These are phyloP conservation scores for Tylopilus felleus DNA, from an alignment of 768 basidiomycete species.

Conservation along the genomic window DNA sequence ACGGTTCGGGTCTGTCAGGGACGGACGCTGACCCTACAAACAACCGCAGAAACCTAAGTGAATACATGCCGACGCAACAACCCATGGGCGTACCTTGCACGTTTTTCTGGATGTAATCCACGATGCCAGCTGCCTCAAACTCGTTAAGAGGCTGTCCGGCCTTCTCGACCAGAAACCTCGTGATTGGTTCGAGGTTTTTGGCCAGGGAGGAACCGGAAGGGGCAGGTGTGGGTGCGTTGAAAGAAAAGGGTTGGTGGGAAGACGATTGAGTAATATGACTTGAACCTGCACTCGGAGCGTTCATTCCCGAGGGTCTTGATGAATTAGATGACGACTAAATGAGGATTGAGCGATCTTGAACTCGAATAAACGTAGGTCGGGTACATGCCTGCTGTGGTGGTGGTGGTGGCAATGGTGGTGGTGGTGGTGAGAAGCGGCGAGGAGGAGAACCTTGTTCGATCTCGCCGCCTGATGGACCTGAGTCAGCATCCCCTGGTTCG, in stretches of 20 bases:
- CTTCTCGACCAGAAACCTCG: conserved; percentile 46
- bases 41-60: conserved; percentile 6
- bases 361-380: conserved; percentile 12
- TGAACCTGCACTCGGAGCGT: conserved; percentile 13
- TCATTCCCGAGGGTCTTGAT: conserved; percentile 14
- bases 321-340: conserved; percentile 24
- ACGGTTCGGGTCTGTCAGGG: conserved; percentile 48
- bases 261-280: conserved; percentile 12
- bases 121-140: conserved; percentile 53
- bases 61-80: conserved; percentile 12
- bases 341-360: conserved; percentile 22
- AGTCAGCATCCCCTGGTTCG: conserved; percentile 24
- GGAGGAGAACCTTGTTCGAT: conserved; percentile 27
- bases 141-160: conserved; percentile 46
- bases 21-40: conserved; percentile 22
- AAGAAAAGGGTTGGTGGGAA: conserved; percentile 16
- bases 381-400: conserved; percentile 29
- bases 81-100: conserved; percentile 39
- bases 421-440: conserved; percentile 24
- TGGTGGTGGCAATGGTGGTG: conserved; percentile 20
- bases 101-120: conserved; percentile 52
- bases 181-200: conserved; percentile 47
- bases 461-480: conserved; percentile 24
- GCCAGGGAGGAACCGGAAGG: conserved; percentile 29
- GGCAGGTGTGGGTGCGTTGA: conserved; percentile 14